A percentile compares a stretch with the other conserved stretches of the same genome.
These are phyloP conservation scores for Saccharomyces eubayanus DNA, from an alignment of 805 yeast genomes.

Conservation along the genomic window DNA sequence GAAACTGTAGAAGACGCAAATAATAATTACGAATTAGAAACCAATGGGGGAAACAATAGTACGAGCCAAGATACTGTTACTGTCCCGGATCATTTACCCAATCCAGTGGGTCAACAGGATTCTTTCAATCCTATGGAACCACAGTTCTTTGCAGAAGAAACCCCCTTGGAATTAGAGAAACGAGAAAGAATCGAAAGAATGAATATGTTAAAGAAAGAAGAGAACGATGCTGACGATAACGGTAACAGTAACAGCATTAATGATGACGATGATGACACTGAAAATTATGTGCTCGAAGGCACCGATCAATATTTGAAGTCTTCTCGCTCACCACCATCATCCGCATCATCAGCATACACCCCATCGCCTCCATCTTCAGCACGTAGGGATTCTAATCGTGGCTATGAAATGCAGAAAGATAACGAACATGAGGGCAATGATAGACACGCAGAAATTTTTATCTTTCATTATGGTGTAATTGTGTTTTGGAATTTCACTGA, in stretches of 20 bases:
- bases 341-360: not conserved
- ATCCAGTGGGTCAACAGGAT: conserved; percentile 30
- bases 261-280: conserved; percentile 7
- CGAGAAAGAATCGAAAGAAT: conserved; percentile 16
- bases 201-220: conserved; percentile 5
- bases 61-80: conserved; percentile 11
- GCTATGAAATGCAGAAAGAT: not conserved
- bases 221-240: conserved; percentile 3
- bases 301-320: not conserved
- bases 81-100: conserved; percentile 25
- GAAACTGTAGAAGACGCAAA: conserved; percentile 49
- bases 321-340: not conserved
- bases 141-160: conserved; percentile 62
- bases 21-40: conserved; percentile 34
- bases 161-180: conserved; percentile 12
- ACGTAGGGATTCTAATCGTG: not conserved
- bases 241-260: conserved; percentile 17
- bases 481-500: conserved; percentile 97
- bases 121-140: conserved; percentile 92
- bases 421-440: conserved; percentile 7
- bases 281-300: not conserved
- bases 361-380: not conserved
- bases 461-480: conserved; percentile 89
- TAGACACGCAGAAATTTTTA: conserved; percentile 76
- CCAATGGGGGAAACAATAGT: conserved; percentile 13